Conservation (phyloP, 805 yeast species). For the Ogataea paraovalis region DNA sequence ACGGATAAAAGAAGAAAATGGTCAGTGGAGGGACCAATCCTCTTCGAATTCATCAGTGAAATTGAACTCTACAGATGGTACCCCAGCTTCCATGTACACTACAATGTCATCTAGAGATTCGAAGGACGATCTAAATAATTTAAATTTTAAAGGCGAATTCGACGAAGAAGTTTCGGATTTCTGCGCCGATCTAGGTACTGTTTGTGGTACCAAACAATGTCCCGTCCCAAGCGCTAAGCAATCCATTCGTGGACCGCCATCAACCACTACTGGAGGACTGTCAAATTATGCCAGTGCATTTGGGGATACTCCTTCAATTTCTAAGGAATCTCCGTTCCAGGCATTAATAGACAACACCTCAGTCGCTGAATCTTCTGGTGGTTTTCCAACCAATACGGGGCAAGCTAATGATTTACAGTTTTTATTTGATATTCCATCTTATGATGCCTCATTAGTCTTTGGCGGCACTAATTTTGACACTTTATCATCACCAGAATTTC, state of each 20-base stretch:
- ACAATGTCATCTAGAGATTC: conserved; percentile 1
- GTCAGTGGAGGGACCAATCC: background rate
- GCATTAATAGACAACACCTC: conserved; percentile 8
- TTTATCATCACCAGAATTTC: conserved; percentile 14
- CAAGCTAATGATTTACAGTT: conserved; percentile 39
- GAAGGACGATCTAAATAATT: conserved; percentile 18
- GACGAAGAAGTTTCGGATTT: conserved; percentile 72
- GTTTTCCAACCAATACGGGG: conserved; percentile 2
- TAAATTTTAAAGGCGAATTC: conserved; percentile 36
- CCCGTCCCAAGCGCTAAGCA: conserved; percentile 53
- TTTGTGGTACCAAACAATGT: conserved; percentile 72
- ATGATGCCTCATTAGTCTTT: conserved; percentile 54
- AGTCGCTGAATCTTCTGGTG: background rate
- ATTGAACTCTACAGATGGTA: conserved; percentile 2
- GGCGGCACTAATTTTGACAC: conserved; percentile 13
- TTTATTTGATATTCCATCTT: conserved; percentile 42
- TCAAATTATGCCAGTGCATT: conserved; percentile 1
- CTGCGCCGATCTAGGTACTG: conserved; percentile 71
- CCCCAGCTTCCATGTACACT: background rate
- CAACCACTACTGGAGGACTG: conserved; percentile 7
- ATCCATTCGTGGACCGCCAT: conserved; percentile 7
- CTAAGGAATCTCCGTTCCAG: conserved; percentile 22
- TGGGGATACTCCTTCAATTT: conserved; percentile 1
- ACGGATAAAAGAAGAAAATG: conserved; percentile 1
- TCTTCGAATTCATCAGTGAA: background rate